Conservation (phyloP, 305 asterid species). For the Fraxinus floribunda region DNA sequence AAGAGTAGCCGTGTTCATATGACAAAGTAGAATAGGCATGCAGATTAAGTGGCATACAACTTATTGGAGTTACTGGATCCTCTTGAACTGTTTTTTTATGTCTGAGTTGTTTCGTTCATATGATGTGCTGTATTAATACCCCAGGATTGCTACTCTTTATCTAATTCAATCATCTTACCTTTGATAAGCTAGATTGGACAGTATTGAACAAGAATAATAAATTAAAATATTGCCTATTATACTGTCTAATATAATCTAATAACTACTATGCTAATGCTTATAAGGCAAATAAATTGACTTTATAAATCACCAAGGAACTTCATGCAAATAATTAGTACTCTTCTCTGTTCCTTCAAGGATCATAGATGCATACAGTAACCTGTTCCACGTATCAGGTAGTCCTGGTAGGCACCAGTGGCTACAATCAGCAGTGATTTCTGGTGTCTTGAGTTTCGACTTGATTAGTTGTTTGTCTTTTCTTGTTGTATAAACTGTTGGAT, state of each 20-base stretch:
- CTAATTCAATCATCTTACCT: not conserved
- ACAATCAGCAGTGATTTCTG: conserved; percentile 17
- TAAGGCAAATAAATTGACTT: not conserved
- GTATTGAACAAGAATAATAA: not conserved
- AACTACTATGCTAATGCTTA: not conserved
- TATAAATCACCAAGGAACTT: not conserved
- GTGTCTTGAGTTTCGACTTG: conserved; percentile 16
- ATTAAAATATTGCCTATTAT: not conserved
- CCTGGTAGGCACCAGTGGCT: conserved; percentile 35
- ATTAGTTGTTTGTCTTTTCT: conserved; percentile 9
- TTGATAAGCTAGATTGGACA: not conserved
- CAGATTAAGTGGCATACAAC: not conserved
- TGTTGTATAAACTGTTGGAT: conserved; percentile 20
- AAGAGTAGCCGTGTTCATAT: not conserved
- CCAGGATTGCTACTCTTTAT: not conserved
- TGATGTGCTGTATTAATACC: not conserved
- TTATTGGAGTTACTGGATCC: not conserved
- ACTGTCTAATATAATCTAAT: not conserved
- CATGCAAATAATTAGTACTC: not conserved
- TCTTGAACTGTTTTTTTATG: not conserved
- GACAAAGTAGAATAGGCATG: not conserved
- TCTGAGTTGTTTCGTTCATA: not conserved
- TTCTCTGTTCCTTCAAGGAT: conserved; percentile 10
- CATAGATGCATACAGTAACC: conserved; percentile 26
- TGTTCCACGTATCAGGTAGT: conserved; percentile 32